phyloP scores from a whole-genome alignment of 345 rosid species.

The Eucalyptus marginata region DNA sequence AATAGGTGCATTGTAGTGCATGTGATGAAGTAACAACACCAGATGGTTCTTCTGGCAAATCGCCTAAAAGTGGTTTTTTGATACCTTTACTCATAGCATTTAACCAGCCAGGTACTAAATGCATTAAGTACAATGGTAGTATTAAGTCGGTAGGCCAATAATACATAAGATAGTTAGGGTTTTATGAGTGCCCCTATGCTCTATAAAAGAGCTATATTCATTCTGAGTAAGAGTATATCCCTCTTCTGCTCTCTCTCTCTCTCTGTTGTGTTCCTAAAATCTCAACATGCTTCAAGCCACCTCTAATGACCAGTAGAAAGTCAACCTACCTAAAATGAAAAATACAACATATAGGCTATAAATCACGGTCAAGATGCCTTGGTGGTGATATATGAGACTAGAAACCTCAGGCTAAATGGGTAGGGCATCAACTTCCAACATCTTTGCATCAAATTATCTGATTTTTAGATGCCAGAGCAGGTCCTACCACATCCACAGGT shows the following conservation, averaged over 20 bases:
- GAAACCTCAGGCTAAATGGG: neutral
- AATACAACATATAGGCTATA: neutral
- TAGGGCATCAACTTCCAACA: neutral
- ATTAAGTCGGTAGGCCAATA: neutral
- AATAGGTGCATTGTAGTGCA: neutral
- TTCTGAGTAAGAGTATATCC: neutral
- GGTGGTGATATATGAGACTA: neutral
- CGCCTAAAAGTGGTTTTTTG: neutral
- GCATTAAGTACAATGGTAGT: neutral
- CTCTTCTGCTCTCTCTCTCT: neutral
- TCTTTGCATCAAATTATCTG: neutral
- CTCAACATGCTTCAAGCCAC: neutral
- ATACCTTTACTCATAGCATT: neutral
- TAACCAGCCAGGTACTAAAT: neutral
- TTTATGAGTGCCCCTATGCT: neutral
- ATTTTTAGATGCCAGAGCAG: neutral
- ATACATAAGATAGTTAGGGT: neutral
- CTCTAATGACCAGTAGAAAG: neutral
- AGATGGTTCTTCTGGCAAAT: neutral
- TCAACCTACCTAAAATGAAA: neutral
- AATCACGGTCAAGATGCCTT: neutral
- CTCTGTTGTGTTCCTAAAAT: neutral
- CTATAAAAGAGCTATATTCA: neutral
- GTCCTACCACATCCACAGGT: neutral
- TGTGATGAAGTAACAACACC: neutral